Evolutionary conservation across 2,329 filamentous ascomycete species (phyloP), one percentile per base, ranked within the genome.

Genomic region (Botrytis squamosa): DNA sequence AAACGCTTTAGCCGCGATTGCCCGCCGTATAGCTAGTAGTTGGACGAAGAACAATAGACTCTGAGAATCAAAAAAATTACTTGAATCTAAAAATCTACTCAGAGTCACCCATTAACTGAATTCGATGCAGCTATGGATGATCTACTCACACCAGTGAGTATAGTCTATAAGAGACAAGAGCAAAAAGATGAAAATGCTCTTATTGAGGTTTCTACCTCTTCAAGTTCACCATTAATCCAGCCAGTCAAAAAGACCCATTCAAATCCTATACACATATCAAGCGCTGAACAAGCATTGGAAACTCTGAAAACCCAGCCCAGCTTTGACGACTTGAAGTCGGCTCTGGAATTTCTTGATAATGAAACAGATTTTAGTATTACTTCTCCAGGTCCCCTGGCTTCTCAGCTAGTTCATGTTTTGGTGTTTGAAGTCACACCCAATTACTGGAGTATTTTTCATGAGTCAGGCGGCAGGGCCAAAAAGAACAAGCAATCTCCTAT

Each of bases 391-490:
- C 90, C 95, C 1, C 84, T 89, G 75, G 88, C 90, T 73, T 90
- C 93, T 33, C 92, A 94, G 78, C 88, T 98, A 46, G 85, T 95
- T 70, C 91, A 94, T 79, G 84, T 89, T 4, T 84, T 99, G 52
- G 89, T 97, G 74, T 90, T 88, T 25, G 88, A 90, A 46, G 94
- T 92, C 40, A 85, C 94, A 12, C 92, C 93, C 1, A 93, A 95
- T 80, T 97, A 95, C 82, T 98, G 96, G 95, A 80, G 85, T 4
- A 79, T 89, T 14, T 80, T 95, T 25, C 83, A 85, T 55, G 86
- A 88, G 73, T 84, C 83, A n/a, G 75, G 80, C 81, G 80, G 4
- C 44, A 80, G 42, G 74, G 77, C 4, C 52, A 76, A 36, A 5
- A 75, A 76, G 1, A 42, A 16, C 33, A 77, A 74, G 73, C 22